Evolutionary conservation across 139 green algal species (phyloP).

Genomic region (Chlorella sp.): DNA sequence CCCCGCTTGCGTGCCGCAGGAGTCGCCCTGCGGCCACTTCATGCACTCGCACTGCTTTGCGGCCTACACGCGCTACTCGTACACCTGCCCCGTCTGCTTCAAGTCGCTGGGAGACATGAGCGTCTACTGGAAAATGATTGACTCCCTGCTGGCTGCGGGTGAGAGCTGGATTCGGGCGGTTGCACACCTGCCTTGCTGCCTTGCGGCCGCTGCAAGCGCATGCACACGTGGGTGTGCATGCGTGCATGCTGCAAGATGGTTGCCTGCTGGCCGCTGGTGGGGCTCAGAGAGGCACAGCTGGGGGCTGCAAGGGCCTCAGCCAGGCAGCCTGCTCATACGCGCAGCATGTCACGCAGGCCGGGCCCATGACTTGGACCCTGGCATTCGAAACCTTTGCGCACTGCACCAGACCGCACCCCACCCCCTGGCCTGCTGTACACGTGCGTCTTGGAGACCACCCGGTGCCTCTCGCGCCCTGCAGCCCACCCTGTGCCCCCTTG

Average conservation of each 20-base stretch:
- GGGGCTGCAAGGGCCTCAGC: neutral
- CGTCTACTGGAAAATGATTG: slow-evolving; percentile 97
- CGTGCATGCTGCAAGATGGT: slow-evolving; percentile 90
- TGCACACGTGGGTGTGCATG: neutral
- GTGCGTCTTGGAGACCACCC: too few relatives aligned
- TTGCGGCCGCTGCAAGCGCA: too few relatives aligned
- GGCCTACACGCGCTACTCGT: slow-evolving; percentile 88
- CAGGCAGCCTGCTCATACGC: neutral
- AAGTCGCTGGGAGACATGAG: slow-evolving; percentile 96
- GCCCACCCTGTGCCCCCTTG: neutral
- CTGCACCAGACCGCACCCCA: too few relatives aligned
- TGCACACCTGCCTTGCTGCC: too few relatives aligned
- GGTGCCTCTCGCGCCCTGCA: too few relatives aligned
- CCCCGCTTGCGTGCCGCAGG: slow-evolving; percentile 48
- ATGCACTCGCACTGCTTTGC: slow-evolving; percentile 96
- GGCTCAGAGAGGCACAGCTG: neutral
- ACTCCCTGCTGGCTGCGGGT: slow-evolving; percentile 79
- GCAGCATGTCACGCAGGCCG: too few relatives aligned
- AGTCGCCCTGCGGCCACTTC: slow-evolving; percentile 96
- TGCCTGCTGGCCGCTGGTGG: slow-evolving; percentile 68
- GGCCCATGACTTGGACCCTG: too few relatives aligned
- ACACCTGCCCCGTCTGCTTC: slow-evolving; percentile 96
- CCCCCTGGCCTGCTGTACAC: too few relatives aligned
- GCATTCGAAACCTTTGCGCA: too few relatives aligned
- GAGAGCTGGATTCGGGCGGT: too few relatives aligned